Evolutionary conservation across 768 basidiomycete genomes (phyloP), one percentile per base, ranked within the genome.

Genomic region (Pleurotus platypus): DNA sequence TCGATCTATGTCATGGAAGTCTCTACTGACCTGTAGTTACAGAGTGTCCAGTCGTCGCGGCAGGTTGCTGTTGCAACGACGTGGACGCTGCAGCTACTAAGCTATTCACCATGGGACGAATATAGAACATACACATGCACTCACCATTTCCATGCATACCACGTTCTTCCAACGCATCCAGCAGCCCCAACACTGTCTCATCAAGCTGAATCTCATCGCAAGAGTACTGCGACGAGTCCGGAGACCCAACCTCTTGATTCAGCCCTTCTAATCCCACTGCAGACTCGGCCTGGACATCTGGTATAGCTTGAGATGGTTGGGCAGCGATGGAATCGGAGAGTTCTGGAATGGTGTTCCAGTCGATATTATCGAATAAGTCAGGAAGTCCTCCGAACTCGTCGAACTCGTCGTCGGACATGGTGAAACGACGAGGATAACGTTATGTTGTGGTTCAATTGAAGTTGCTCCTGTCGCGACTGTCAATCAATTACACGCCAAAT

Each of bases 341-440:
- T 27, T 49, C 56, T 16, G 55, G 58, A 12, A 62, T 57, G 5
- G 40, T 45, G 26, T 70, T 69, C 78, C 80, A 81, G 62, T 81
- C 73, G 24, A 82, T 73, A 58, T 78, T 80, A 60, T 78, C 76
- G 57, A 85, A 81, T 20, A 79, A 77, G 62, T 86, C 85, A 0
- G 77, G 78, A 30, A 83, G 57, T 51, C 67, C 62, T 61, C 82
- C 81, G 57, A 80, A 88, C 55, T 84, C 78, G 30, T 35, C 30
- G 30, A 35, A 35, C 30, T 35, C 30, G 62, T 86, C 82, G 55
- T 73, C 72, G 26, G 73, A 72, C 70, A 75, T 74, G 27, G 38
- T 37, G 4, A 22, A 24, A 49, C 12, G 48, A 49, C 30, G 30
- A 35, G 30, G 30, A 35, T 35, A 35, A 35, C 30, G 30, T 35